phyloP scores from a whole-genome alignment of 164 flowering plant species.

The Berberis vulgaris region DNA sequence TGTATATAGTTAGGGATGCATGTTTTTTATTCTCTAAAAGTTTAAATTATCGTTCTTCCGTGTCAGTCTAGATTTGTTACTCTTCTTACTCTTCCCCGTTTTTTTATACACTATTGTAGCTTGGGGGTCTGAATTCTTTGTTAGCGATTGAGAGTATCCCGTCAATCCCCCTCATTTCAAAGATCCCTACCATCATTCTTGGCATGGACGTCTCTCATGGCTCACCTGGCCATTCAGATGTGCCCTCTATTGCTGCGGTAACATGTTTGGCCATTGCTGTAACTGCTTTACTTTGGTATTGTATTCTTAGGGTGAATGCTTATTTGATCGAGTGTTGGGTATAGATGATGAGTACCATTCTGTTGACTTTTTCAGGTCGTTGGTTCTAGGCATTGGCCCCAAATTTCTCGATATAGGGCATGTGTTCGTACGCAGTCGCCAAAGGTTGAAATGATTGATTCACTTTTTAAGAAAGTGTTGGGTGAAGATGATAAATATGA shows the following conservation, averaged over 20 bases:
- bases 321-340: background rate
- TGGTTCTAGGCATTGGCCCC: conserved; percentile 82
- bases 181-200: conserved; percentile 65
- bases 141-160: conserved; percentile 45
- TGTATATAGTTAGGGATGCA: conserved; percentile 18
- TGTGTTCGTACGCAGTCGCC: conserved; percentile 87
- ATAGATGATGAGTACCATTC: background rate
- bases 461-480: conserved; percentile 37
- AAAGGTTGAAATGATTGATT: conserved; percentile 75
- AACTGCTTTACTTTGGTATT: background rate
- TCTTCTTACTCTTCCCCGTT: background rate
- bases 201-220: conserved; percentile 99
- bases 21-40: conserved; percentile 17
- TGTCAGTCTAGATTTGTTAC: background rate
- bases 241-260: conserved; percentile 96
- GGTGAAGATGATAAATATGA: conserved; percentile 22
- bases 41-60: conserved; percentile 18
- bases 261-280: background rate
- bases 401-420: conserved; percentile 76
- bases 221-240: conserved; percentile 85
- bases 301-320: no score
- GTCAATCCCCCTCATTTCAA: conserved; percentile 47
- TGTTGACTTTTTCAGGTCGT: conserved; percentile 49
- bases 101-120: conserved; percentile 25
- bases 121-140: conserved; percentile 77